phyloP scores from a whole-genome alignment of 345 rosid genomes.

The Pistacia vera region DNA sequence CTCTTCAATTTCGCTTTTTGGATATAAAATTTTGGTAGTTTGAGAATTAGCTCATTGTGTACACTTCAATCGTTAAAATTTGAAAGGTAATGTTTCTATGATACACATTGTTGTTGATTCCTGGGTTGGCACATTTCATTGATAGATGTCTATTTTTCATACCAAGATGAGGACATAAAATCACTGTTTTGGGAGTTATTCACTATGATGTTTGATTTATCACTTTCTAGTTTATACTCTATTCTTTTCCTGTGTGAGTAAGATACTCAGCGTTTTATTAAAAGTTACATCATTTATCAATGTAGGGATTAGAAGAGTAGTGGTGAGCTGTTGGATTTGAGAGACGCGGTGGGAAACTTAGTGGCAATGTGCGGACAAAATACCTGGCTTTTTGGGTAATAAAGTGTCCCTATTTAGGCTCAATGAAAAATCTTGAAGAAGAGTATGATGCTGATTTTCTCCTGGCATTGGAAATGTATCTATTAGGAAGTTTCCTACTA shows the following conservation, averaged over 20 bases:
- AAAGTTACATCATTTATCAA: neutral
- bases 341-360: slow-evolving; percentile 91
- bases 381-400: slow-evolving; percentile 87
- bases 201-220: neutral
- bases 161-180: neutral
- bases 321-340: slow-evolving; percentile 96
- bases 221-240: neutral
- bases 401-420: neutral
- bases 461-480: neutral
- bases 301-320: slow-evolving; percentile 94
- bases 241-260: neutral
- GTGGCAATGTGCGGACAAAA: slow-evolving; percentile 80
- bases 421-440: neutral
- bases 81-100: no score
- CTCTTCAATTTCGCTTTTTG: no score
- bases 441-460: neutral
- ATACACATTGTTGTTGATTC: neutral
- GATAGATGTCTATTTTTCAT: neutral
- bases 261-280: neutral
- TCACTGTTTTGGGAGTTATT: neutral
- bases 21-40: no score
- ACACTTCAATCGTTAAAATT: no score
- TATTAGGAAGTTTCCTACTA: neutral
- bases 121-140: neutral
- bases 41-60: no score